Evolutionary conservation across 768 basidiomycete genomes (phyloP), one percentile per base, ranked within the genome.

Genomic region (Psilocybe cyanescens): DNA sequence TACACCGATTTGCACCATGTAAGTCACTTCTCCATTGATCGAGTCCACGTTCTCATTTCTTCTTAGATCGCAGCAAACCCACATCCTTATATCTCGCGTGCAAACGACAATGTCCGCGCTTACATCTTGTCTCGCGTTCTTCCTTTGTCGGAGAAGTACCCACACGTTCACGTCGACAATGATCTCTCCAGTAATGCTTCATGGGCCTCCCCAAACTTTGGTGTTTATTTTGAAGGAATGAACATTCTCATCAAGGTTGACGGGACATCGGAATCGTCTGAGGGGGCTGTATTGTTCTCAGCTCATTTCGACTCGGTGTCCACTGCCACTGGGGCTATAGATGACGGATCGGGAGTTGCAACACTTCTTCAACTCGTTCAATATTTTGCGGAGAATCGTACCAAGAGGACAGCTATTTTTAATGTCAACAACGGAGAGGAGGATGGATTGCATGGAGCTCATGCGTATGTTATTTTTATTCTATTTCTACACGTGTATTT

Each of bases 401-500:
- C 84, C 1, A 73, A 75, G 45, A 79, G 86, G 41, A 90, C 90
- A 0, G 87, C 88, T 5, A 74, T 95, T 3, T 92, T 94, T 78
- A 92, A 94, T 67, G 83, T 92, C 71, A 95, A 95, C 71, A 94
- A 94, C 62, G 92, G 89, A 1, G 93, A 94, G 69, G 92, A 95
- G 67, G 86, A 91, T 70, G 83, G 86, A 35, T 71, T 94, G 64
- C 82, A 88, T 61, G 92, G 92, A 24, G 88, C 91, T 7, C 86
- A 87, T 68, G 78, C 81, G 83, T 91, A 54, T 50, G 70, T 72
- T 5, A 9, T 49, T 9, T 37, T 11, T 48, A 31, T 17, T 59
- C 2, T 9, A 12, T 49, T 37, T 19, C 11, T 29, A 39, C 30
- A 17, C 3, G 14, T n/a, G n/a, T 47, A 31, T 37, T 47, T 19